These are phyloP conservation scores for Candida golubevii DNA, from an alignment of 805 yeast genomes.

Conservation along the genomic window DNA sequence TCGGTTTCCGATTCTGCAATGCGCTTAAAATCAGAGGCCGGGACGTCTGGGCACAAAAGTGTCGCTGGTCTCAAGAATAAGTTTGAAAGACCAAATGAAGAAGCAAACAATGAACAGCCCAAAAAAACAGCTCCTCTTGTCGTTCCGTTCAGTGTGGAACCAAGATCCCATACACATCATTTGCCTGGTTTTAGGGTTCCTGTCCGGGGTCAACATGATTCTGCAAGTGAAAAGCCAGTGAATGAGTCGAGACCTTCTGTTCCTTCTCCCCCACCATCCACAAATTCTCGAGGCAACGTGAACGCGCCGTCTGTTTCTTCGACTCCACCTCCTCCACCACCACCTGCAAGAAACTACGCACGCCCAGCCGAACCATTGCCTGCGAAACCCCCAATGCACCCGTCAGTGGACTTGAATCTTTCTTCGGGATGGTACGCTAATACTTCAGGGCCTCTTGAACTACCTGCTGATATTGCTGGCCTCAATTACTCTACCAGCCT, in stretches of 20 bases:
- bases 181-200: not conserved
- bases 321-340: slow-evolving; percentile 29
- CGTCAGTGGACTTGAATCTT: slow-evolving; percentile 41
- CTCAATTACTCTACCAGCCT: slow-evolving; percentile 27
- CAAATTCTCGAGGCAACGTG: slow-evolving; percentile 4
- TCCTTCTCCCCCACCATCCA: slow-evolving; percentile 24
- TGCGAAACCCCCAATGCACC: slow-evolving; percentile 19
- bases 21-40: not conserved
- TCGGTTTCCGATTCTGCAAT: not conserved
- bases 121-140: not conserved
- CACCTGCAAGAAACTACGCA: slow-evolving; percentile 26
- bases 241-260: too few relatives aligned
- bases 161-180: not conserved
- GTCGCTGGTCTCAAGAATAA: not conserved
- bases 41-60: not conserved
- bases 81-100: too few relatives aligned
- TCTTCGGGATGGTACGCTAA: slow-evolving; percentile 45
- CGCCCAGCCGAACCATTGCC: slow-evolving; percentile 18
- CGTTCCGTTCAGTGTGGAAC: not conserved
- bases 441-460: slow-evolving; percentile 16
- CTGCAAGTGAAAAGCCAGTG: too few relatives aligned
- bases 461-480: slow-evolving; percentile 40
- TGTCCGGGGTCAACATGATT: too few relatives aligned
- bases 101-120: too few relatives aligned
- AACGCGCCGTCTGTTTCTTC: slow-evolving; percentile 7